Conservation (phyloP, 176 grass and related monocot genomes). For the Oryza glaberrima region DNA sequence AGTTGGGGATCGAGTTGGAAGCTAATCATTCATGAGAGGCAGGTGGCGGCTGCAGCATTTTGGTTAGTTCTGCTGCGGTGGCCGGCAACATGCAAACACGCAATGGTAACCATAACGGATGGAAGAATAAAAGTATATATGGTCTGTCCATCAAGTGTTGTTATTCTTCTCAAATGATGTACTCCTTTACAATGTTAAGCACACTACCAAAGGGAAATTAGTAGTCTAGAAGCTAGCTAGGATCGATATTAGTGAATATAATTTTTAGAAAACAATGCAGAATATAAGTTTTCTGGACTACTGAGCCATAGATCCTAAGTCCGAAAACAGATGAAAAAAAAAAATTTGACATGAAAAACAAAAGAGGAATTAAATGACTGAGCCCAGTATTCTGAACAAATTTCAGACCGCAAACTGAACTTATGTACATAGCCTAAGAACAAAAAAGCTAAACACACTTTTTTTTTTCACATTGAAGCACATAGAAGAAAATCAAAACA, state of each 20-base stretch:
- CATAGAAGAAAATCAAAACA: not conserved
- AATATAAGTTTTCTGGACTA: no score
- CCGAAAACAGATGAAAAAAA: no score
- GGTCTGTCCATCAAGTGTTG: conserved; percentile 19
- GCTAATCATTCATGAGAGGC: conserved; percentile 17
- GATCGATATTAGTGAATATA: not conserved
- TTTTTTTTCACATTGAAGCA: not conserved
- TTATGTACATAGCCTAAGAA: not conserved
- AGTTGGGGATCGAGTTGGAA: conserved; percentile 44
- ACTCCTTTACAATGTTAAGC: not conserved
- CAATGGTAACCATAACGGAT: not conserved
- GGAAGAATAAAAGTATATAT: conserved; percentile 19
- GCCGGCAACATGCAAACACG: conserved; percentile 32
- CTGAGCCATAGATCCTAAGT: no score
- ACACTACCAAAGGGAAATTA: not conserved
- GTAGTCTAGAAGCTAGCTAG: not conserved
- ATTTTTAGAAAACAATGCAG: no score
- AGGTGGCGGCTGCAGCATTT: not conserved
- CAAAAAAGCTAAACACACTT: not conserved
- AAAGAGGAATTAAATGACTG: not conserved
- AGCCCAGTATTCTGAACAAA: not conserved
- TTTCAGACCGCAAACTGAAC: not conserved
- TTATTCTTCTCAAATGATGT: not conserved
- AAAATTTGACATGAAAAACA: no score
- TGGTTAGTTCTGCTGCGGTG: not conserved